These are phyloP conservation scores for Bacidia gigantensis DNA, from an alignment of 495 filamentous ascomycete genomes.

Conservation along the genomic window DNA sequence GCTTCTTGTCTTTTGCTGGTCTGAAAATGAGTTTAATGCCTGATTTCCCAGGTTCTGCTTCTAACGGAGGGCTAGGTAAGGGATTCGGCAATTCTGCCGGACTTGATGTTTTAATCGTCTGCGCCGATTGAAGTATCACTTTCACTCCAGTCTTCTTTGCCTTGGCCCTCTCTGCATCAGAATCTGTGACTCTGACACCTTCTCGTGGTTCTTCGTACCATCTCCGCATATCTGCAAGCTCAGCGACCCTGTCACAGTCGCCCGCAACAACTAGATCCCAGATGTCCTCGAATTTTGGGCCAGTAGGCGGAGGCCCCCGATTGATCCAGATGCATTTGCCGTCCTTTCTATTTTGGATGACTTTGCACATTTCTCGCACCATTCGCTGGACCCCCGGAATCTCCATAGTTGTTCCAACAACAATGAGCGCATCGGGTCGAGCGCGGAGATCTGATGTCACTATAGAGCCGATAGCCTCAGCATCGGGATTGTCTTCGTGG, in stretches of 20 bases:
- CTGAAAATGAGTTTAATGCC: conserved; percentile 20
- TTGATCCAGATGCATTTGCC: conserved; percentile 96
- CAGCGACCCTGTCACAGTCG: conserved; percentile 78
- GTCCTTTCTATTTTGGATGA: conserved; percentile 63
- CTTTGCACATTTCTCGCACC: conserved; percentile 76
- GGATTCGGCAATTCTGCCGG: conserved; percentile 49
- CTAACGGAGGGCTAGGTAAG: conserved; percentile 33
- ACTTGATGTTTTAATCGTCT: conserved; percentile 21
- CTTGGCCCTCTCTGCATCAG: conserved; percentile 29
- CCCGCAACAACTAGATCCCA: conserved; percentile 85
- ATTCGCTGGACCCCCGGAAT: conserved; percentile 84
- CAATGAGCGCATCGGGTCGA: conserved; percentile 80
- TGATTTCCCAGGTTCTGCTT: conserved; percentile 32
- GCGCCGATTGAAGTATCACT: conserved; percentile 30
- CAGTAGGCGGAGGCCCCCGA: conserved; percentile 62
- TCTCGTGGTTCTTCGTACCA: conserved; percentile 53
- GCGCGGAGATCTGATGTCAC: conserved; percentile 70
- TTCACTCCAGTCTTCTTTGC: conserved; percentile 21
- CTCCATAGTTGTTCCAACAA: conserved; percentile 89
- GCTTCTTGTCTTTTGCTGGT: conserved; percentile 18
- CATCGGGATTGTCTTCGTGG: conserved; percentile 93
- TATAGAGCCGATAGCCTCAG: conserved; percentile 86
- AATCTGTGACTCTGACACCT: conserved; percentile 31
- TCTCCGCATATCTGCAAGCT: conserved; percentile 52
- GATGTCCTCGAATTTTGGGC: conserved; percentile 75